phyloP scores from a whole-genome alignment of 139 green algal genomes.

The Microglena sp. region DNA sequence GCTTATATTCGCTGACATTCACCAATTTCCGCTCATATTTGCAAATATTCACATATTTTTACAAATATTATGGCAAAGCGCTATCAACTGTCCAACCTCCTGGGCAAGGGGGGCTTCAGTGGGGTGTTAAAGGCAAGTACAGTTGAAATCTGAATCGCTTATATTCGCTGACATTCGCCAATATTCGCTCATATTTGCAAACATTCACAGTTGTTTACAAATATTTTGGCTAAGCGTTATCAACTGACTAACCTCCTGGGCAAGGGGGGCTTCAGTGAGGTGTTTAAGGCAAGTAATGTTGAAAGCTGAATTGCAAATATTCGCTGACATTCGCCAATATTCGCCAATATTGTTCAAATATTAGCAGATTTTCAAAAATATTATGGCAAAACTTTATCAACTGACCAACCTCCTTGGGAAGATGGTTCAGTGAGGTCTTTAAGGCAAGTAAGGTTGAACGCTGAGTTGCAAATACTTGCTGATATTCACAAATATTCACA shows the following conservation, averaged over 20 bases:
- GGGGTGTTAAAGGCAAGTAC: conserved; percentile 69
- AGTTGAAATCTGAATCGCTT: conserved; percentile 11
- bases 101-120: conserved; percentile 88
- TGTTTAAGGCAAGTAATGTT: conserved; percentile 49
- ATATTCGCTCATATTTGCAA: conserved; percentile 28
- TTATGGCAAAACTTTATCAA: conserved; percentile 57
- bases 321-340: too few relatives aligned
- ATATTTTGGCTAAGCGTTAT: conserved; percentile 53
- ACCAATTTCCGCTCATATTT: conserved; percentile 34
- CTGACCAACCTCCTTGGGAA: conserved; percentile 55
- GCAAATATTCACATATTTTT: neutral
- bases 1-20: conserved; percentile 43
- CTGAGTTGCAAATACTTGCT: conserved; percentile 29
- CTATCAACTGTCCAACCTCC: conserved; percentile 43
- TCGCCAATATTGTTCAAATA: conserved; percentile 28
- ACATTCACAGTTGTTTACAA: neutral
- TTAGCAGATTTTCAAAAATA: neutral
- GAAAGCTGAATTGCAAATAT: conserved; percentile 29
- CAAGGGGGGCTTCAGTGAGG: conserved; percentile 89
- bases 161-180: too few relatives aligned
- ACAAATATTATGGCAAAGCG: conserved; percentile 29
- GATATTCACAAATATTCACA: too few relatives aligned
- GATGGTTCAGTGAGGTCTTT: conserved; percentile 91
- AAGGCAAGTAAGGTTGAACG: conserved; percentile 15
- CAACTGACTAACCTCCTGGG: conserved; percentile 49